Percentiles rank a stretch among this genome's conserved stretches.
These are phyloP conservation scores for Coelastrella sp. DNA, from an alignment of 139 green algal genomes.

Conservation along the genomic window DNA sequence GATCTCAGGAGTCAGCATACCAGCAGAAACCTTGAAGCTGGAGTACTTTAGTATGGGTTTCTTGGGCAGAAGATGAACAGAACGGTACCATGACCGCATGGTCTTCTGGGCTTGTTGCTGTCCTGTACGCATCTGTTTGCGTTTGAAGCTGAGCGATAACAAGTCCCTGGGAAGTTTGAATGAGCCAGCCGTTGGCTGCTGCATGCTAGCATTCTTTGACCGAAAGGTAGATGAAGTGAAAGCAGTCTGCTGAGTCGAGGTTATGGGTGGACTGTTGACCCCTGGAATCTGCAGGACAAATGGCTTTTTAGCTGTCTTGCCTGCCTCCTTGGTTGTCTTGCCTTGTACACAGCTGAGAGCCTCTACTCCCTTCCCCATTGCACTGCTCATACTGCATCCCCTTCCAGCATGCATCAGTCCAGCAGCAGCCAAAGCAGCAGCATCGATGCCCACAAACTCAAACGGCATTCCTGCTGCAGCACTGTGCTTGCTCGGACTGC, in stretches of 20 bases:
- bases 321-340: too few relatives aligned
- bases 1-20: slow-evolving; percentile 1
- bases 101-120: slow-evolving; percentile 7
- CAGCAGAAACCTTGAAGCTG: slow-evolving; percentile 29
- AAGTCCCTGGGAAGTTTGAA: slow-evolving; percentile 14
- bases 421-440: too few relatives aligned
- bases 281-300: slow-evolving; percentile 1
- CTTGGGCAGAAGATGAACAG: neutral
- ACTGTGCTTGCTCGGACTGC: too few relatives aligned
- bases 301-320: neutral
- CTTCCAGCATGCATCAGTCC: too few relatives aligned
- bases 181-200: neutral
- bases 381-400: too few relatives aligned
- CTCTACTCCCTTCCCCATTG: too few relatives aligned
- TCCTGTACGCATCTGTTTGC: neutral
- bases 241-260: neutral
- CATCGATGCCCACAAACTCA: too few relatives aligned
- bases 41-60: slow-evolving; percentile 13
- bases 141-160: slow-evolving; percentile 18
- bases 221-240: neutral
- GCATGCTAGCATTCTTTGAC: neutral
- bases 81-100: neutral
- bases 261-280: neutral
- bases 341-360: too few relatives aligned
- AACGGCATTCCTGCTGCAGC: too few relatives aligned